Conservation (phyloP, 2,329 filamentous ascomycete genomes). For the Pseudocercospora eumusae region DNA sequence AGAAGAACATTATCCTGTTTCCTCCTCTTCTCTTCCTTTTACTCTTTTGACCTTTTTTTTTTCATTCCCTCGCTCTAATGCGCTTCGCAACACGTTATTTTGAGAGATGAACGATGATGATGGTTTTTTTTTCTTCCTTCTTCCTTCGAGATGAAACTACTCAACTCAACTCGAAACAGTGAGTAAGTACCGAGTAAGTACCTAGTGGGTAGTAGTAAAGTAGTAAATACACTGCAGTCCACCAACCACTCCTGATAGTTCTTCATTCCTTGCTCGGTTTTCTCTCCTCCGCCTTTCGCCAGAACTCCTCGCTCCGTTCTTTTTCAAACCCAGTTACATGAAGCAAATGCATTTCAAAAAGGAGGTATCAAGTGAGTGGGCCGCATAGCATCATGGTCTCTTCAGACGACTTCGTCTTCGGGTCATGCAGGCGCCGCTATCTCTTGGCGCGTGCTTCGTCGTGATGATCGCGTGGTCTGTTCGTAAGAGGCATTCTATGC, state of each 20-base stretch:
- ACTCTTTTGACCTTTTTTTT: too few species aligned
- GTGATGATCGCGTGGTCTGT: neutral
- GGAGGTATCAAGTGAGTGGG: neutral
- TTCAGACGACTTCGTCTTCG: too few species aligned
- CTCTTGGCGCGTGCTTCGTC: neutral
- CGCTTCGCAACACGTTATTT: too few species aligned
- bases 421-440: neutral
- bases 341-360: neutral
- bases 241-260: neutral
- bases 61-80: too few species aligned
- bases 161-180: neutral
- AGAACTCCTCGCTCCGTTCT: neutral
- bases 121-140: neutral
- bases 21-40: too few species aligned
- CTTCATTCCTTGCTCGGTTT: neutral
- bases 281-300: neutral
- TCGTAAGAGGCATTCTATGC: conserved; percentile 22
- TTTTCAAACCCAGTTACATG: neutral
- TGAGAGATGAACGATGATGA: too few species aligned
- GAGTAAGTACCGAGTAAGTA: too few species aligned
- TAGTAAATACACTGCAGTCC: conserved; percentile 6
- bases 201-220: neutral
- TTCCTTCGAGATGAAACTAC: neutral
- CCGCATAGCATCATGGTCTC: too few species aligned
- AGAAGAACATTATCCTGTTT: too few species aligned